phyloP scores from a whole-genome alignment of 2,329 filamentous ascomycete species.

The Botrytis tulipae region DNA sequence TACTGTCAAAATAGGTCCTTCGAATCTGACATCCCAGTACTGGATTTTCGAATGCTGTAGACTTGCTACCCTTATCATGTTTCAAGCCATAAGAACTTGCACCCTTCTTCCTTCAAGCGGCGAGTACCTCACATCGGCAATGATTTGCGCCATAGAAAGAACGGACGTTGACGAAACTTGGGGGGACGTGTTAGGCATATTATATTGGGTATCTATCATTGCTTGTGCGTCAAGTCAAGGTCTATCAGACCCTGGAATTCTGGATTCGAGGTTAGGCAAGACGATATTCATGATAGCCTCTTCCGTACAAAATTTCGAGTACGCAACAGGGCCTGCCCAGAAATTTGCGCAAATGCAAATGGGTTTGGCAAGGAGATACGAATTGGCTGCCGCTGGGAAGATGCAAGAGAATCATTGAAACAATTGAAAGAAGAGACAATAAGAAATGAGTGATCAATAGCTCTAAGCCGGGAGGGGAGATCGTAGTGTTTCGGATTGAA shows the following conservation, averaged over 20 bases:
- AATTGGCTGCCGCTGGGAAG: neutral
- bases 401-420: neutral
- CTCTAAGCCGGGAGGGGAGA: neutral
- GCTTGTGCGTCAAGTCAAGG: slow-evolving; percentile 1
- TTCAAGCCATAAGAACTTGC: neutral
- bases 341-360: slow-evolving; percentile 13
- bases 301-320: neutral
- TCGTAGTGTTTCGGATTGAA: neutral
- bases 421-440: neutral
- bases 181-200: slow-evolving; percentile 14
- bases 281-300: neutral
- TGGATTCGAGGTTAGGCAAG: neutral
- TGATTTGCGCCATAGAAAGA: neutral
- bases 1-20: neutral
- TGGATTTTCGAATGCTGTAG: slow-evolving; percentile 1
- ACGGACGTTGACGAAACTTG: slow-evolving; percentile 12
- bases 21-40: neutral
- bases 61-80: neutral
- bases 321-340: neutral
- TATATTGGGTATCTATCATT: slow-evolving; percentile 15
- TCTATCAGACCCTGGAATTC: neutral
- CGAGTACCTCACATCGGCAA: neutral
- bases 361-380: neutral
- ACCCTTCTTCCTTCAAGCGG: neutral
- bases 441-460: neutral